Conservation (phyloP, 371 early-diverging fungal species). For the Encephalitozoon cuniculi region DNA sequence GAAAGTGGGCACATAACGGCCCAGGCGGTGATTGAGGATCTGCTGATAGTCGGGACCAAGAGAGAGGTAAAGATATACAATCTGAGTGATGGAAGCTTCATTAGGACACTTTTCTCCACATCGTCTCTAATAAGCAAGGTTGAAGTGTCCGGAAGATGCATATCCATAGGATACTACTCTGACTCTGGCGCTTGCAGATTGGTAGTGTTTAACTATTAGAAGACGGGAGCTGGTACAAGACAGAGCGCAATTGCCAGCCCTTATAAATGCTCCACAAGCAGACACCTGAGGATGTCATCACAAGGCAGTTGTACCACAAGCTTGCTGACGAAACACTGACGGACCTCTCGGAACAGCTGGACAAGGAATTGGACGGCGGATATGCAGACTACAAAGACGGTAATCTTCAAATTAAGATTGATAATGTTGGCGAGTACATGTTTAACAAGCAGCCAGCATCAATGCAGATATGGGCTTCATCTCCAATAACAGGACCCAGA, state of each 20-base stretch:
- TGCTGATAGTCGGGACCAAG: slow-evolving; percentile 48
- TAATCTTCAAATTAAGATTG: slow-evolving; percentile 75
- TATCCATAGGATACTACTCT: slow-evolving; percentile 24
- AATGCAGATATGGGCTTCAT: slow-evolving; percentile 91
- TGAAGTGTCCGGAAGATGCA: slow-evolving; percentile 8
- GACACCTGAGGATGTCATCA: background rate
- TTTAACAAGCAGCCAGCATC: slow-evolving; percentile 95
- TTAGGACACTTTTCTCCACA: slow-evolving; percentile 34
- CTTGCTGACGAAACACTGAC: background rate
- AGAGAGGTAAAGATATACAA: slow-evolving; percentile 45
- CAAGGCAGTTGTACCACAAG: background rate
- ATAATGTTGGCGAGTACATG: slow-evolving; percentile 78
- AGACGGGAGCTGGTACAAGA: background rate
- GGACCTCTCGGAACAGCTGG: background rate
- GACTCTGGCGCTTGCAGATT: background rate
- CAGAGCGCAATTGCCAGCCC: background rate
- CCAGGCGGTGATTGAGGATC: slow-evolving; percentile 35
- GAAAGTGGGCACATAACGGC: slow-evolving; percentile 26
- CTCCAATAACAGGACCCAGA: slow-evolving; percentile 82
- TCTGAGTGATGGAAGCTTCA: slow-evolving; percentile 36
- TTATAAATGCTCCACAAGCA: background rate
- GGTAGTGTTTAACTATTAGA: slow-evolving; percentile 24
- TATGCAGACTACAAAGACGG: slow-evolving; percentile 61
- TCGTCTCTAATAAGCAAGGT: slow-evolving; percentile 13
- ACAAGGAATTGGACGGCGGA: background rate